phyloP scores from a whole-genome alignment of 2,329 filamentous ascomycete species.

The Magnaporthiopsis poae region DNA sequence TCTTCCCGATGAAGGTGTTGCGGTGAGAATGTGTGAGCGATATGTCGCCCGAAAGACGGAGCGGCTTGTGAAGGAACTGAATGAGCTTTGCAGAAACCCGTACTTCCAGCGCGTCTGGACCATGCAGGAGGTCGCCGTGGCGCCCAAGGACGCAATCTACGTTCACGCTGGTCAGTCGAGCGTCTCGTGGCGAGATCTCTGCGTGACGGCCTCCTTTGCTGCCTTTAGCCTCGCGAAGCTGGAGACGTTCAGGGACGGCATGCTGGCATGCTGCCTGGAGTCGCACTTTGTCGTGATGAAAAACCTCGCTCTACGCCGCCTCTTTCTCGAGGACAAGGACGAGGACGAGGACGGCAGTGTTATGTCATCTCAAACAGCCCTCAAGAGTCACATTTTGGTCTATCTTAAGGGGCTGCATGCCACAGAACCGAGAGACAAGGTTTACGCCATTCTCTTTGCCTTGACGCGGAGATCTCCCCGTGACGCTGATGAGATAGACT shows the following conservation, averaged over 20 bases:
- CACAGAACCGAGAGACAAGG: neutral
- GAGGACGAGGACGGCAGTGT: no score
- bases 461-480: neutral
- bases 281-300: no score
- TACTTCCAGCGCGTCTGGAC: neutral
- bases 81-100: neutral
- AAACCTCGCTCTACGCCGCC: no score
- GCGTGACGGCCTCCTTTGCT: no score
- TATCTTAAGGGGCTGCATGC: no score
- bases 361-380: no score
- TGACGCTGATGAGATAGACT: neutral
- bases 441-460: neutral
- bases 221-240: no score
- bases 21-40: neutral
- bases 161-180: neutral
- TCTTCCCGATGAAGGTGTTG: neutral
- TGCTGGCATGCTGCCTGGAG: no score
- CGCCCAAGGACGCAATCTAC: neutral
- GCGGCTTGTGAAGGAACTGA: neutral
- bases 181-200: neutral
- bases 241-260: no score
- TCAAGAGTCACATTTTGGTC: no score
- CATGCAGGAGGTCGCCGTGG: neutral
- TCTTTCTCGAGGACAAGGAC: no score
- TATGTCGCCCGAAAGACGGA: neutral